Evolutionary conservation across 177 flowering plant genomes (phyloP), one percentile per base, ranked within the genome.

Genomic region (Vitis hybrid): DNA sequence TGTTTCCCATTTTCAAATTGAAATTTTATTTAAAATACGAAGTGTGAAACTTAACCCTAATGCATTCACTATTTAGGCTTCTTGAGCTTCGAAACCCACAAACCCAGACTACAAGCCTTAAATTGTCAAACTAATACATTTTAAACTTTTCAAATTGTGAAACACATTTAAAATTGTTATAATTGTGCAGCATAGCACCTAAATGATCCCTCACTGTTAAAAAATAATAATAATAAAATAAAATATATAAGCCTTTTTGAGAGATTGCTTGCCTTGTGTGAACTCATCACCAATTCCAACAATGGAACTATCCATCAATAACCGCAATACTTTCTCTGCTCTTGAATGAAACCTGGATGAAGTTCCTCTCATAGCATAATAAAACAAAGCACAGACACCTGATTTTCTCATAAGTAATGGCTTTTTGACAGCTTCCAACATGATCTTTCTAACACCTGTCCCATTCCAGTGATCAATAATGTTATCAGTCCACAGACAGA

Each of bases 261-360:
- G 18, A 56, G 14, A 51, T 62, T 77, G 57, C 86, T 77, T 76
- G 67, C 97, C 98, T 79, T 81, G 75, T 15, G 56, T 15, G 52
- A 74, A 69, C 45, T 79, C 76, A 66, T 80, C 85, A 72, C 85
- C 85, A 72, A 83, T 79, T 9, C 65, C 58, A 72, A 77, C 76
- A 63, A 77, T 64, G 26, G 81, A 78, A 33, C 67, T 65, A 67
- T 79, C 81, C 68, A 81, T 26, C 78, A 92, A 74, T 62, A 87
- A 64, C 68, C 56, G 77, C 60, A 96, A 55, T 16, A 90, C 81
- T 57, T 72, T 67, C 51, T 80, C 81, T 3, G 97, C 91, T 74
- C 70, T 87, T 71, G 98, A 96, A 79, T 93, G 97, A 29, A 93
- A 79, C 68, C 80, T 87, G 66, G 84, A 83, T 56, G 96, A 74